A percentile compares a stretch with the other conserved stretches of the same genome.
phyloP scores from a whole-genome alignment of 169 alveolate genomes.

The Plasmodium blacklocki region DNA sequence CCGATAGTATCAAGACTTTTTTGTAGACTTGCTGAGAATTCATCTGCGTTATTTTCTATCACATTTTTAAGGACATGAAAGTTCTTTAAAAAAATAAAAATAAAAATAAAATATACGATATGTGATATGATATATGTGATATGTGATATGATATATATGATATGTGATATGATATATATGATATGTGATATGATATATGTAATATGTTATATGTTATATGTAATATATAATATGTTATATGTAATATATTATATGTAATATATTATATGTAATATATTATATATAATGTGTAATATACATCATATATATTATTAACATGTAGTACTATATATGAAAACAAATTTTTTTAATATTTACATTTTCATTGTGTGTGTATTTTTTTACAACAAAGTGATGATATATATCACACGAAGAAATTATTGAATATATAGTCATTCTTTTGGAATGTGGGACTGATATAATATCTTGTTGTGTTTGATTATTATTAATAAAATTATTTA shows the following conservation, averaged over 20 bases:
- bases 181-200: no score
- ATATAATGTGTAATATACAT: no score
- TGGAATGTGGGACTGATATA: constrained; percentile 57
- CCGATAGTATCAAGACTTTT: constrained; percentile 42
- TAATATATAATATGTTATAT: no score
- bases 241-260: no score
- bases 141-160: no score
- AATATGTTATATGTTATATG: no score
- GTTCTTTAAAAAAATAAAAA: constrained; percentile 32
- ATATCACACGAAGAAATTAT: constrained; percentile 58
- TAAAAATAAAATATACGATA: neutral
- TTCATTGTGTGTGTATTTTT: constrained; percentile 68
- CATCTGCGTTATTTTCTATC: constrained; percentile 23
- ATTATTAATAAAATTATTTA: constrained; percentile 45
- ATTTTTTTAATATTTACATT: constrained; percentile 22
- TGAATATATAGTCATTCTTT: constrained; percentile 66
- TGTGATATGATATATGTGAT: neutral
- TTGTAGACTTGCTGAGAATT: constrained; percentile 31
- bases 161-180: no score
- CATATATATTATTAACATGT: neutral
- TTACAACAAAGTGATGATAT: constrained; percentile 64
- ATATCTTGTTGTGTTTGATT: constrained; percentile 25
- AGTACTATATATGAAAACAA: neutral
- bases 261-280: no score
- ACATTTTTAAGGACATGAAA: constrained; percentile 24